A percentile compares a stretch with the other conserved stretches of the same genome.
These are phyloP conservation scores for Amauroascus niger DNA, from an alignment of 2,329 filamentous ascomycete species.

Conservation along the genomic window DNA sequence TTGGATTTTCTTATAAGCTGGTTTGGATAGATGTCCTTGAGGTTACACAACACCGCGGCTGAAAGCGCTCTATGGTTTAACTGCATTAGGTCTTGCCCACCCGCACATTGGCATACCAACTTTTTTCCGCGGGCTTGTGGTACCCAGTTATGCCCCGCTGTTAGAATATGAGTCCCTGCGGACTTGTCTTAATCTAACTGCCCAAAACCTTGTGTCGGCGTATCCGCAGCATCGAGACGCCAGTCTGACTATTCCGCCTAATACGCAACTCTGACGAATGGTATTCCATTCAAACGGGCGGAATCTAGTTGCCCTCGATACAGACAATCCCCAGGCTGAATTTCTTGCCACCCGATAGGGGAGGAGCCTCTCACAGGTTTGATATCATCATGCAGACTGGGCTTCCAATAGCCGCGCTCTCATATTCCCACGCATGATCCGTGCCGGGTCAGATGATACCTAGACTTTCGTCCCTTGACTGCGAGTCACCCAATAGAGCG, in stretches of 20 bases:
- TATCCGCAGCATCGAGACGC: too few species aligned
- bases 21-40: neutral
- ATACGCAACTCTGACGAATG: too few species aligned
- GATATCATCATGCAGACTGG: slow-evolving; percentile 2
- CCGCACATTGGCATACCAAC: neutral
- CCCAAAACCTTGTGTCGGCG: neutral
- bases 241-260: too few species aligned
- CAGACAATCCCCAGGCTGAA: too few species aligned
- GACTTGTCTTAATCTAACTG: neutral
- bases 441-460: slow-evolving; percentile 8
- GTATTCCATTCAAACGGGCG: too few species aligned
- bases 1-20: neutral
- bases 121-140: neutral
- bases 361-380: too few species aligned
- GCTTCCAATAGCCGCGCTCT: slow-evolving; percentile 12
- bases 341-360: too few species aligned
- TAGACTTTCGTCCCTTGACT: neutral
- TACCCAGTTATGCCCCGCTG: neutral
- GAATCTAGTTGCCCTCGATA: too few species aligned
- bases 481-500: too few species aligned
- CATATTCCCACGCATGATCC: neutral
- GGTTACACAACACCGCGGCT: slow-evolving; percentile 3
- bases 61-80: neutral
- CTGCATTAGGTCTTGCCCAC: neutral
- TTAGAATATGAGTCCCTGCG: neutral